Conservation (phyloP, 352 stramenopile genomes). For the Aphanomyces astaci region DNA sequence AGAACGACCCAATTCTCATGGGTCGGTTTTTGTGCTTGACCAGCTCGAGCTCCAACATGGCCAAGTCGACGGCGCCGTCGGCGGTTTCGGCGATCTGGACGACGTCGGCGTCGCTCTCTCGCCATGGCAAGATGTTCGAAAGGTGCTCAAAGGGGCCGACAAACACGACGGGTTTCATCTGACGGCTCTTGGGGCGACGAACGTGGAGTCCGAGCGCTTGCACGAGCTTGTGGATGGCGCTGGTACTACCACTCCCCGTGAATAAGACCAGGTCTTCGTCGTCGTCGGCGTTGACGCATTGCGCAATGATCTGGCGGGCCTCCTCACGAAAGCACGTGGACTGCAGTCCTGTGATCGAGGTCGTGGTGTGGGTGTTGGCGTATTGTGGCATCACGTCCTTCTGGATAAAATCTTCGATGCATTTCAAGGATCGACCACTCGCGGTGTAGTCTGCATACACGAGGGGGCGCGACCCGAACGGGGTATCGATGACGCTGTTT, state of each 20-base stretch:
- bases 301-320: slow-evolving; percentile 70
- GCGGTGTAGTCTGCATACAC: slow-evolving; percentile 95
- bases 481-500: slow-evolving; percentile 42
- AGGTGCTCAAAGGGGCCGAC: slow-evolving; percentile 95
- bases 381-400: slow-evolving; percentile 82
- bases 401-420: slow-evolving; percentile 74
- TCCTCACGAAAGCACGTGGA: slow-evolving; percentile 84
- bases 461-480: slow-evolving; percentile 65
- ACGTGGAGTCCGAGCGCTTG: slow-evolving; percentile 15
- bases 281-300: slow-evolving; percentile 24
- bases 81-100: slow-evolving; percentile 58
- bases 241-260: slow-evolving; percentile 80
- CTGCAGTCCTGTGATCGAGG: slow-evolving; percentile 33
- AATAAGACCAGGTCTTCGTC: slow-evolving; percentile 95
- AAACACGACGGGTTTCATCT: slow-evolving; percentile 78
- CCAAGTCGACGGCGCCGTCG: slow-evolving; percentile 44
- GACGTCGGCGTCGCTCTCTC: slow-evolving; percentile 84
- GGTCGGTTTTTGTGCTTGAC: slow-evolving; percentile 40
- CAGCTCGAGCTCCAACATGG: slow-evolving; percentile 45
- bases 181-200: not conserved
- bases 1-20: slow-evolving; percentile 86
- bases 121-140: slow-evolving; percentile 95
- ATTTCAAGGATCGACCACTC: slow-evolving; percentile 58
- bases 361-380: slow-evolving; percentile 89
- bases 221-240: slow-evolving; percentile 76